Base-by-base conservation (phyloP, 164 flowering plant species). In the Euptelea pleiosperma region DNA sequence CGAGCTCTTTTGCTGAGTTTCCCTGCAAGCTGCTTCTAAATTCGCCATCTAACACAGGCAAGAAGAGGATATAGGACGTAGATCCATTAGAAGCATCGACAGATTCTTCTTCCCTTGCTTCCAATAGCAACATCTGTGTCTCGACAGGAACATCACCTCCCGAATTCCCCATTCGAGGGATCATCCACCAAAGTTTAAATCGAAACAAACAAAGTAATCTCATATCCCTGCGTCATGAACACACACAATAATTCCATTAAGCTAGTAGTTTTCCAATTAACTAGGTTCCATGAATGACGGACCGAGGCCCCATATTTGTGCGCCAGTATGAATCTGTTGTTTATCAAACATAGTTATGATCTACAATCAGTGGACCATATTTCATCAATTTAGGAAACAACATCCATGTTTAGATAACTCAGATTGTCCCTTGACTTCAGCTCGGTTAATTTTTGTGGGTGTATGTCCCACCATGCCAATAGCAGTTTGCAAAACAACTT, bases 141-240 rank as follows among this genome's bases (percentile, higher is more conserved):
- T 86, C 92, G 25, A 72, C 2, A 8, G 92, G 92, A 63, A 86
- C 55, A 51, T 83, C 87, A 8, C 75, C 75, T 52, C 78, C 89
- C 1, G 76, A 72, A 39, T 62, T 69, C 31, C 89, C 89, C 52
- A 82, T 44, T 55, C 82, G 51, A 3, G 81, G 88, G 48, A 78
- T 66, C 92, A 85, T 83, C 92, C 89, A 83, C 77, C 78, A 85
- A 11, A 85, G n/a, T 40, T 81, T 85, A 51, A 81, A 85, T 41
- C 89, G 62, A 44, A 73, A 82, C 43, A 78, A 68, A 41, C 77
- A 58, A 3, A 83, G 43, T 6, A 83, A 37, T 65, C 83, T 75
- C 14, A 63, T 56, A 62, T 73, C 82, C 69, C 84, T 78, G 78
- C 67, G 73, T 37, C 55, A 63, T 11, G 16, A 60, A 21, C 19